Conservation (phyloP, 2,329 filamentous ascomycete species). For the Berkeleyomyces basicola region DNA sequence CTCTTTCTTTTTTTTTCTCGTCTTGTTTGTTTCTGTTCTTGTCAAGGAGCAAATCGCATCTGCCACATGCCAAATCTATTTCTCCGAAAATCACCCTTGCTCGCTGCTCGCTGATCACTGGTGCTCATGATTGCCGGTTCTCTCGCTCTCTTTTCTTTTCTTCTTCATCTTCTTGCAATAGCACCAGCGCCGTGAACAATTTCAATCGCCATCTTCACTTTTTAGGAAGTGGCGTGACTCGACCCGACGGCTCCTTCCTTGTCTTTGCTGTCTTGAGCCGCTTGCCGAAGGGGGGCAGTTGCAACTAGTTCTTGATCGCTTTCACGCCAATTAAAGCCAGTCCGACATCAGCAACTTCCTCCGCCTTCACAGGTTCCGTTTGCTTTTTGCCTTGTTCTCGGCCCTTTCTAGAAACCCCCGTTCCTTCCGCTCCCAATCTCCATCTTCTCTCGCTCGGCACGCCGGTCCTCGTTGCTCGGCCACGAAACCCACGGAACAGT, state of each 20-base stretch:
- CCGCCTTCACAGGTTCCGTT: neutral
- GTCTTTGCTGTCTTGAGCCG: neutral
- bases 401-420: neutral
- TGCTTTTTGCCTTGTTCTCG: neutral
- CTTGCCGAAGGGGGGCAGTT: neutral
- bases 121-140: too few relatives aligned
- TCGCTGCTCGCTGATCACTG: neutral
- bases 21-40: neutral
- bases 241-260: neutral
- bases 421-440: neutral
- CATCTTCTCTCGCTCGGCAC: too few relatives aligned
- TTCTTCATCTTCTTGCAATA: neutral
- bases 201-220: too few relatives aligned
- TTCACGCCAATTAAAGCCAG: neutral
- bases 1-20: neutral
- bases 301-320: neutral
- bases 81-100: constrained; percentile 1
- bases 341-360: neutral
- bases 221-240: too few relatives aligned
- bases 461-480: too few relatives aligned
- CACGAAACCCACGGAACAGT: too few relatives aligned
- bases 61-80: constrained; percentile 1
- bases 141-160: neutral
- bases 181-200: too few relatives aligned
- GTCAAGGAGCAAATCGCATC: neutral